Evolutionary conservation across 306 rosid species (phyloP).

Genomic region (Quercus engelmannii): DNA sequence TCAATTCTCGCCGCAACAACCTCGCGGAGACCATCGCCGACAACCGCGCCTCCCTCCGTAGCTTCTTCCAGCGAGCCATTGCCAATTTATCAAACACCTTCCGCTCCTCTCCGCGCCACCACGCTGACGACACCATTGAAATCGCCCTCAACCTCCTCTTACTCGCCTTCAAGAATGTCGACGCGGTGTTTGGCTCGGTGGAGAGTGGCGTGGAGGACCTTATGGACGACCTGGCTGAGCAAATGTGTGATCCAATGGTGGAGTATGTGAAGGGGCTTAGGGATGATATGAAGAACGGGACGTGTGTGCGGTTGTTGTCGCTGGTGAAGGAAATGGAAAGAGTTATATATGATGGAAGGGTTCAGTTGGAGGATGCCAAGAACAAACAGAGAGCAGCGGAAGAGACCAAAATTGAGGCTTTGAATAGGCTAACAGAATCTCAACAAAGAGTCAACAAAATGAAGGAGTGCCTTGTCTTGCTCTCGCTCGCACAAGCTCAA

Average conservation of each 20-base stretch:
- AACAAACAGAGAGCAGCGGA: neutral
- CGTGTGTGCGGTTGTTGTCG: neutral
- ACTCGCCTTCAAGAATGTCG: neutral
- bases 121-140: neutral
- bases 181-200: neutral
- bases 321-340: neutral
- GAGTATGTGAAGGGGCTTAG: neutral
- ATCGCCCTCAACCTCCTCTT: neutral
- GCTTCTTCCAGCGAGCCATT: neutral
- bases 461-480: neutral
- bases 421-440: neutral
- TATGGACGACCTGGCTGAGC: neutral
- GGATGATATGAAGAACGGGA: neutral
- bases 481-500: neutral
- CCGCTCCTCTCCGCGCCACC: neutral
- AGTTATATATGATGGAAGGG: neutral
- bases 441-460: neutral
- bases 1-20: neutral
- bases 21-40: neutral
- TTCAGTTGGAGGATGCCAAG: neutral
- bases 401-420: neutral
- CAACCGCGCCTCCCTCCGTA: neutral
- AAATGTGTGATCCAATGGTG: neutral
- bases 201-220: constrained; percentile 6
- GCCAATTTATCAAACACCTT: neutral